Percentiles rank a stretch among this genome's conserved stretches.
These are phyloP conservation scores for Quercus lobata DNA, from an alignment of 331 rosid genomes.

Conservation along the genomic window DNA sequence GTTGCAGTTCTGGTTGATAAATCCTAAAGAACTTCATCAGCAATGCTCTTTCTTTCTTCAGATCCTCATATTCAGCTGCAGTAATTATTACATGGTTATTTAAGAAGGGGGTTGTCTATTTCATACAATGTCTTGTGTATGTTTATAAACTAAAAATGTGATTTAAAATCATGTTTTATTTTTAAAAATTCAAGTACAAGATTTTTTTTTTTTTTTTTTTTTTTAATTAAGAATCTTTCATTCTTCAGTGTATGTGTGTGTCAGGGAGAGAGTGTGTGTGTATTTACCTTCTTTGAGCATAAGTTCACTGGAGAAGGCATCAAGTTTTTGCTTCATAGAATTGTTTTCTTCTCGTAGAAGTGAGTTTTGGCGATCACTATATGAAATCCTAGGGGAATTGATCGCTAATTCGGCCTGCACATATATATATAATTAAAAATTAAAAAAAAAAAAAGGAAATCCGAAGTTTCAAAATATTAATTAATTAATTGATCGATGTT, in stretches of 20 bases:
- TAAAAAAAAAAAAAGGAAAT: too few species aligned
- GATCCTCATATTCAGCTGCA: slow-evolving; percentile 28
- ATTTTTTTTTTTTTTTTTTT: too few species aligned
- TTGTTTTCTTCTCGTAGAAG: slow-evolving; percentile 24
- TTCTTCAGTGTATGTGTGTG: background rate
- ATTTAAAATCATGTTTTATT: too few species aligned
- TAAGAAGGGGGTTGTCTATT: too few species aligned
- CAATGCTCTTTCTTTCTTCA: slow-evolving; percentile 23
- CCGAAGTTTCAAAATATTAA: too few species aligned
- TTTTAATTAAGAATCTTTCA: background rate
- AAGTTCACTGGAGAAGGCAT: slow-evolving; percentile 7
- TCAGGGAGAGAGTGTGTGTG: background rate
- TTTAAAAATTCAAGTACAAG: too few species aligned
- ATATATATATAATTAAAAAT: background rate
- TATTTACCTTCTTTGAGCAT: slow-evolving; percentile 15
- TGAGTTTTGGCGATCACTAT: slow-evolving; percentile 2
- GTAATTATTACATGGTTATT: background rate
- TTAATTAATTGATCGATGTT: too few species aligned
- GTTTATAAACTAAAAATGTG: too few species aligned
- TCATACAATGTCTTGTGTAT: too few species aligned
- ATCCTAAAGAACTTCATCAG: slow-evolving; percentile 1
- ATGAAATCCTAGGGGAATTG: slow-evolving; percentile 10
- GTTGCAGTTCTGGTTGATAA: background rate
- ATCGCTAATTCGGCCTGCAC: slow-evolving; percentile 23
- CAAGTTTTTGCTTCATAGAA: slow-evolving; percentile 13